Evolutionary conservation across 352 stramenopile species (phyloP).

Genomic region (Pythium aquatile): DNA sequence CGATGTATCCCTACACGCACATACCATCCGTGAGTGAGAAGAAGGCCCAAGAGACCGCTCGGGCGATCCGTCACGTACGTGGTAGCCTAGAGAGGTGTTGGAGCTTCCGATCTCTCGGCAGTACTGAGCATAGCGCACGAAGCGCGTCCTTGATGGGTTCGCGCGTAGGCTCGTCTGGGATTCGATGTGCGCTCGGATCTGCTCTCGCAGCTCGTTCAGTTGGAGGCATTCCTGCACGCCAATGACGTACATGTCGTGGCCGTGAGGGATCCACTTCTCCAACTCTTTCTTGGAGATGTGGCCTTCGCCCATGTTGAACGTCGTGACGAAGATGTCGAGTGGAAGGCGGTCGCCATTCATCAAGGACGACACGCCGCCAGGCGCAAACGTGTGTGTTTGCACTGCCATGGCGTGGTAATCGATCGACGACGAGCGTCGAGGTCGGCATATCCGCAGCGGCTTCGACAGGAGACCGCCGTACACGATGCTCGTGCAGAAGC

Average conservation of each 20-base stretch:
- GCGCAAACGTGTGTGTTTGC: conserved; percentile 33
- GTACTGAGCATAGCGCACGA: conserved; percentile 44
- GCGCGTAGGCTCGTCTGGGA: conserved; percentile 26
- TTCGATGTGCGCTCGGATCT: conserved; percentile 67
- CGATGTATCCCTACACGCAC: conserved; percentile 67
- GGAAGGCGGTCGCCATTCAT: conserved; percentile 46
- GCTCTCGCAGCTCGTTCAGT: conserved; percentile 54
- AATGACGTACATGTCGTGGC: conserved; percentile 86
- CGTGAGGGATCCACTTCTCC: conserved; percentile 78
- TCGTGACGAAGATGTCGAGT: conserved; percentile 74
- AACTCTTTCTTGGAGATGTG: conserved; percentile 49
- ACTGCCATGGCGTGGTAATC: conserved; percentile 39
- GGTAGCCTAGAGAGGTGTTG: conserved; percentile 81
- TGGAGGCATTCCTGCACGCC: conserved; percentile 88
- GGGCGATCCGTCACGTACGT: conserved; percentile 36
- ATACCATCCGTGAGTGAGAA: neutral
- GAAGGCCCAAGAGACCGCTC: neutral
- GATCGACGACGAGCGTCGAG: conserved; percentile 12
- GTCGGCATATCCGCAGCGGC: conserved; percentile 18
- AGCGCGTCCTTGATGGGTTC: conserved; percentile 27
- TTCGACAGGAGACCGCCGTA: conserved; percentile 32
- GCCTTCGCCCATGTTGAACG: conserved; percentile 84
- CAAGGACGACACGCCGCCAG: neutral
- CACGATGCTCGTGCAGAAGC: conserved; percentile 63
- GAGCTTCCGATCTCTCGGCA: conserved; percentile 77